Evolutionary conservation across 768 basidiomycete genomes (phyloP), one percentile per base, ranked within the genome.

Genomic region (Leccinum rimulosum): DNA sequence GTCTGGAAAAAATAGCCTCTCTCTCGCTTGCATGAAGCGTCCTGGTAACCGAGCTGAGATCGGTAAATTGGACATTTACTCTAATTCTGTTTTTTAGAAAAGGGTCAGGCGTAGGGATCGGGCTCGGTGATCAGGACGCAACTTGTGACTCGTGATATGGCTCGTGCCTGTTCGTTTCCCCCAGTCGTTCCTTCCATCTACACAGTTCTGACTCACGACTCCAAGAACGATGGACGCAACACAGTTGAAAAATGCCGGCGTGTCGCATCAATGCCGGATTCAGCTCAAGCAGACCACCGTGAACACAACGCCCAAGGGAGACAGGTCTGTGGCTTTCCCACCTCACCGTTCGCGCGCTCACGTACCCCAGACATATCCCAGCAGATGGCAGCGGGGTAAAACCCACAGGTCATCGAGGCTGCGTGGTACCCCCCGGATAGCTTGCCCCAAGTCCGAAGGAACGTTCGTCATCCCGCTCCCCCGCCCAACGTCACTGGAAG

Each of bases 401-500:
- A 98, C 73, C 96, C 97, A 10, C 88, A 91, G 63, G 91, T 91
- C 38, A 89, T 98, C 59, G 96, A 98, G 70, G 81, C 95, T 0
- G 88, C 93, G 2, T 98, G 97, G 93, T 98, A 98, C n/a, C 66
- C 79, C 0, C 68, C 79, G 1, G 80, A 88, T 55, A 86, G 86
- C 11, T 77, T 82, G n/a, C n/a, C 73, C 79, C 52, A 84, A 30
- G 85, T 52, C 77, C 82, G 84, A 88, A 45, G 89, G 87, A 28
- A 68, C 77, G 12, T 98, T 98, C 70, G 86, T 95, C 60, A 84
- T 99, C 28, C 90, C 95, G 0, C 81, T 86, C 0, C 97, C 28
- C 28, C 28, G 4, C 97, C 96, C 4, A 98, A 98, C 67, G 95
- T 99, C 62, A 99, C 97, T 0, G 97, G 97, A 6, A 89, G 84